Evolutionary conservation across 192 early-diverging fungal genomes (phyloP).

Genomic region (Lobosporangium transversale): DNA sequence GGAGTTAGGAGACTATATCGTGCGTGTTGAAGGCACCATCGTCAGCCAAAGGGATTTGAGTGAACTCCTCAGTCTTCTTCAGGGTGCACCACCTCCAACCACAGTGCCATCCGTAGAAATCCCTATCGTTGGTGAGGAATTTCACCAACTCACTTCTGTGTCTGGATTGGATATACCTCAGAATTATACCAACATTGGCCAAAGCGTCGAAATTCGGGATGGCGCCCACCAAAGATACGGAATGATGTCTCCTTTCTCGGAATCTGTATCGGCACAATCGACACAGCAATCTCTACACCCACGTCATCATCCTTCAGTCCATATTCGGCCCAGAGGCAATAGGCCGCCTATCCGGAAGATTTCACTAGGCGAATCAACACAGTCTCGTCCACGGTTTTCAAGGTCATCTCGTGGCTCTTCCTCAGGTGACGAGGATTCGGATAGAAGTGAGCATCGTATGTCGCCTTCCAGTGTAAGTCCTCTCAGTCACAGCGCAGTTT

Average conservation of each 20-base stretch:
- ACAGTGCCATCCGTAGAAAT: slow-evolving; percentile 4
- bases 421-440: slow-evolving; percentile 19
- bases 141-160: too few species aligned
- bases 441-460: slow-evolving; percentile 16
- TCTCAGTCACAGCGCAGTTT: too few species aligned
- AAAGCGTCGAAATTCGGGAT: too few species aligned
- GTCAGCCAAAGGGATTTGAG: slow-evolving; percentile 34
- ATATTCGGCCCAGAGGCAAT: slow-evolving; percentile 4
- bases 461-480: slow-evolving; percentile 32
- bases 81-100: slow-evolving; percentile 2
- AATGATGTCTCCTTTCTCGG: too few species aligned
- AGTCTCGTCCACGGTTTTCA: slow-evolving; percentile 19
- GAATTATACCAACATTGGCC: too few species aligned
- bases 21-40: slow-evolving; percentile 14
- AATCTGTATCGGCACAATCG: slow-evolving; percentile 8
- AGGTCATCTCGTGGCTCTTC: slow-evolving; percentile 17
- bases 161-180: too few species aligned
- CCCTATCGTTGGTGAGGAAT: neutral
- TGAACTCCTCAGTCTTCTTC: slow-evolving; percentile 30
- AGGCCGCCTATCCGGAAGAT: slow-evolving; percentile 27
- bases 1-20: slow-evolving; percentile 14
- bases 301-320: slow-evolving; percentile 11
- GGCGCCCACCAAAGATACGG: too few species aligned
- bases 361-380: slow-evolving; percentile 27
- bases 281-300: slow-evolving; percentile 4